Evolutionary conservation across 2,329 filamentous ascomycete genomes (phyloP), one percentile per base, ranked within the genome.

Genomic region (Aspergillus sojae): DNA sequence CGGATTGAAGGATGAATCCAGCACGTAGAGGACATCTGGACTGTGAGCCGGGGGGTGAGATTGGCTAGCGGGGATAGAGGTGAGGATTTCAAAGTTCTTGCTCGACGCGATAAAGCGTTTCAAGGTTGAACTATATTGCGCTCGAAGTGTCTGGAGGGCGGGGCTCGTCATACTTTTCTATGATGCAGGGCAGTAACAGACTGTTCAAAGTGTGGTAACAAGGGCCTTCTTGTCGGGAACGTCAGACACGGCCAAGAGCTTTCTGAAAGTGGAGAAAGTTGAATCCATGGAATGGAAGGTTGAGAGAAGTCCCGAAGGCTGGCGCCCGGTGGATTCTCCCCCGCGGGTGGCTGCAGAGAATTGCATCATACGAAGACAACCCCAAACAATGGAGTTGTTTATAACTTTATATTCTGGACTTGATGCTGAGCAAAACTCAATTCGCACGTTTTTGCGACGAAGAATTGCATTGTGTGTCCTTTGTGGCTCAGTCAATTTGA

Each of bases 1-100:
- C 12, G 88, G 88, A 66, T 90, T 90, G 82, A 89, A 89, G 28
- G 86, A 88, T 0, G 87, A 89, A 72, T 89, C 88, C 53, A 89
- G 80, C 61, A 90, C 86, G 75, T 87, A 88, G 58, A 90, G 82
- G n/a, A 72, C 69, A n/a, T 70, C 68, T 39, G 74, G 70, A 57
- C 54, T 64, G 46, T 57, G 57, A 53, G 56, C 66, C 59, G 32
- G 62, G 54, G 19, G 68, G 60, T 63, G 41, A 65, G 64, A 23
- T 69, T 61, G 41, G 5, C 54, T 52, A 36, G 41, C 39, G 46
- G 71, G 62, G 12, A 77, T 63, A 5, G 72, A 71, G 52, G 71
- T 69, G 43, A 78, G 60, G 45, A 77, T 60, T 53, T 79, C 75
- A 21, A 80, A 76, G 23, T 70, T 68, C 45, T 70, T 73, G 16